Evolutionary conservation across 2,329 filamentous ascomycete genomes (phyloP).

Genomic region (Colletotrichum lentis): DNA sequence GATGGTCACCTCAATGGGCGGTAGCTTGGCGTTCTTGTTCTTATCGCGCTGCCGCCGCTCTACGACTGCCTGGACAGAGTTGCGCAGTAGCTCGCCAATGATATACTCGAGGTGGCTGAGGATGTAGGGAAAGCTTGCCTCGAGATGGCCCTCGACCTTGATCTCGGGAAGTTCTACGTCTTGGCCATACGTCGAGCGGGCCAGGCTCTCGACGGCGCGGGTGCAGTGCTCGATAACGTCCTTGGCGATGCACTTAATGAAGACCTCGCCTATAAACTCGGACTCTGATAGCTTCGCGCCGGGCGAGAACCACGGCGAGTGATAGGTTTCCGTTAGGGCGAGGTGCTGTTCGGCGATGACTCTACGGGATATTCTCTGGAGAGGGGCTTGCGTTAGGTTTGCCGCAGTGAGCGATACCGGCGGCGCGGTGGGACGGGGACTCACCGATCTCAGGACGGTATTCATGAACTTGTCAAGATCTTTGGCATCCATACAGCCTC

Average conservation of each 20-base stretch:
- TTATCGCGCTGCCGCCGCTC: constrained; percentile 68
- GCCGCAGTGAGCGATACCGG: neutral
- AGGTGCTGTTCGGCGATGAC: constrained; percentile 98
- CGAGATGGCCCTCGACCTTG: constrained; percentile 81
- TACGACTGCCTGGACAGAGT: constrained; percentile 91
- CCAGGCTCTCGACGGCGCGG: constrained; percentile 76
- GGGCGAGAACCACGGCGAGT: constrained; percentile 88
- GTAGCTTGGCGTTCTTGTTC: constrained; percentile 47
- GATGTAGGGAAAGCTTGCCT: constrained; percentile 95
- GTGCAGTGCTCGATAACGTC: constrained; percentile 89
- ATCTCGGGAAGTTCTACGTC: constrained; percentile 80
- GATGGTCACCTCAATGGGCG: constrained; percentile 91
- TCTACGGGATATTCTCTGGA: constrained; percentile 86
- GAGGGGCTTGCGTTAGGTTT: constrained; percentile 17
- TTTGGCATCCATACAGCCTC: constrained; percentile 79
- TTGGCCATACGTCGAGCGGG: constrained; percentile 76
- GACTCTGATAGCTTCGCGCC: constrained; percentile 75
- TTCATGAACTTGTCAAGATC: constrained; percentile 96
- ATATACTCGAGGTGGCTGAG: constrained; percentile 97
- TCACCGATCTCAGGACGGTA: constrained; percentile 84
- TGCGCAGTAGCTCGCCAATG: constrained; percentile 90
- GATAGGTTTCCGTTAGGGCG: constrained; percentile 91
- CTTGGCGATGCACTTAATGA: constrained; percentile 88
- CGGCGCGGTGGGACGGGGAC: constrained; percentile 42
- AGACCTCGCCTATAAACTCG: constrained; percentile 95